A percentile compares a stretch with the other conserved stretches of the same genome.
phyloP scores from a whole-genome alignment of 2,329 filamentous ascomycete genomes.

The Periglandula ipomoeae region DNA sequence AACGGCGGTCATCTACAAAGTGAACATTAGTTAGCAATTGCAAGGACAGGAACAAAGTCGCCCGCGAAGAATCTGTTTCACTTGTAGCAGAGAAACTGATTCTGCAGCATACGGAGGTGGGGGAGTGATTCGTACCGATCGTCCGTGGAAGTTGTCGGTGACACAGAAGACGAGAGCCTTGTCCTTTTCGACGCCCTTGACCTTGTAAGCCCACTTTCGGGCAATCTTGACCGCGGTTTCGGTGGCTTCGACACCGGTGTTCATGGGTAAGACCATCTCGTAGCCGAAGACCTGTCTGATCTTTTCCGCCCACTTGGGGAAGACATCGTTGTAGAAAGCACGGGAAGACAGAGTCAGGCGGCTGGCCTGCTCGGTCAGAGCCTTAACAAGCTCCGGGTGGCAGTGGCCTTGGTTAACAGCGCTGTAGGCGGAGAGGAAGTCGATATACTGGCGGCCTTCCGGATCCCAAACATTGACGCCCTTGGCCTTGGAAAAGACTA shows the following conservation, averaged over 20 bases:
- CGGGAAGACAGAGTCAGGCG: slow-evolving; percentile 86
- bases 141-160: slow-evolving; percentile 90
- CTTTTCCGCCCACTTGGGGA: slow-evolving; percentile 90
- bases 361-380: slow-evolving; percentile 79
- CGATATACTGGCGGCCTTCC: slow-evolving; percentile 88
- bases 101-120: background rate
- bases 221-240: slow-evolving; percentile 96
- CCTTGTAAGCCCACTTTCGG: slow-evolving; percentile 96
- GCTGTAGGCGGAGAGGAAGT: slow-evolving; percentile 96
- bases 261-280: slow-evolving; percentile 98
- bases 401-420: slow-evolving; percentile 98
- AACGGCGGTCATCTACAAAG: slow-evolving; percentile 72
- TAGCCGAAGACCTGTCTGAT: slow-evolving; percentile 84
- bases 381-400: slow-evolving; percentile 90
- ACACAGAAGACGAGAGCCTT: slow-evolving; percentile 80
- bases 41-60: no score
- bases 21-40: background rate
- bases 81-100: no score
- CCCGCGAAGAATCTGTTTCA: no score
- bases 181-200: slow-evolving; percentile 78
- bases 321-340: slow-evolving; percentile 97
- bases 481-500: slow-evolving; percentile 80
- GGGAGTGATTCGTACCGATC: slow-evolving; percentile 55
- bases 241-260: slow-evolving; percentile 91
- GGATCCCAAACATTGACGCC: slow-evolving; percentile 94